Conservation (phyloP, 208 protist genomes). For the Tritrichomonas foetus region DNA sequence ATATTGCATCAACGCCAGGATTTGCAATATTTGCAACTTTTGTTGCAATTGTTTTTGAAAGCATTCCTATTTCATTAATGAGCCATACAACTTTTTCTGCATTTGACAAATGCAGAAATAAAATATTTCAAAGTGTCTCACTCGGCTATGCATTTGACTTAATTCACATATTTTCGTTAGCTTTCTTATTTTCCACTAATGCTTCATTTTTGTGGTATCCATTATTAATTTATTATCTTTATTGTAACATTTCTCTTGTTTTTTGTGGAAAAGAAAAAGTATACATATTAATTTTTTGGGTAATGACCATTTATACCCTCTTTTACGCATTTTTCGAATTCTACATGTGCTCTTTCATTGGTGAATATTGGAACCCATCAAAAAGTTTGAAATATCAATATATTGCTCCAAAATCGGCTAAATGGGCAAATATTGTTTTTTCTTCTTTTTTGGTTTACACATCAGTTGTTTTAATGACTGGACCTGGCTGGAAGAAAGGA, state of each 20-base stretch:
- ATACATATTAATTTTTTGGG: background rate
- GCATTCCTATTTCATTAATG: background rate
- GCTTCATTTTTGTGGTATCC: background rate
- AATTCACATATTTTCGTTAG: background rate
- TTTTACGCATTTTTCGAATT: background rate
- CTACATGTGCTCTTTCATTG: background rate
- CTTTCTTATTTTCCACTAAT: background rate
- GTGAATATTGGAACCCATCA: background rate
- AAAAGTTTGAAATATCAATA: too few species aligned
- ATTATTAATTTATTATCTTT: background rate
- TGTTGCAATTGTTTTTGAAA: background rate
- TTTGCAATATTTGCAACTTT: background rate
- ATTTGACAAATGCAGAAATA: background rate
- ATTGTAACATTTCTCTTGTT: background rate
- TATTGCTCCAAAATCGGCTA: too few species aligned
- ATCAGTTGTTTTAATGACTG: too few species aligned
- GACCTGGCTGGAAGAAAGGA: too few species aligned
- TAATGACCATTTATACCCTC: background rate
- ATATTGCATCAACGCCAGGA: background rate
- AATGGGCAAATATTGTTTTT: too few species aligned
- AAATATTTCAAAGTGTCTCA: background rate
- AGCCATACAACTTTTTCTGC: background rate
- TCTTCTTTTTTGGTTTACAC: too few species aligned
- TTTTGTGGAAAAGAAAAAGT: background rate
- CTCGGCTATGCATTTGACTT: background rate